Evolutionary conservation across 129 eudicot genomes (phyloP).

Genomic region (Helichrysum umbraculigerum): DNA sequence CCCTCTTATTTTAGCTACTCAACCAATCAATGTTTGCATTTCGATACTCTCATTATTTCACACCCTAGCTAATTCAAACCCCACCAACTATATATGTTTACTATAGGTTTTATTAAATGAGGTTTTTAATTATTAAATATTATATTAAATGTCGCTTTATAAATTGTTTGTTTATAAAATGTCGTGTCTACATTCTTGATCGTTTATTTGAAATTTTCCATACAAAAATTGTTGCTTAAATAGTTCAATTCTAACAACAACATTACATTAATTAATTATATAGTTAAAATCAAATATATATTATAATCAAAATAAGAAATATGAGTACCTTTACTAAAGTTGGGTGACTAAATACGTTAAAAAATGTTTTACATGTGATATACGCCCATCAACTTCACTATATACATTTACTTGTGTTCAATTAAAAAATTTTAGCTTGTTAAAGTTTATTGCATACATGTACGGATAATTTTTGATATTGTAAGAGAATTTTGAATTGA

Average conservation of each 20-base stretch:
- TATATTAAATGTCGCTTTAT: too few relatives aligned
- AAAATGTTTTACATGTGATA: neutral
- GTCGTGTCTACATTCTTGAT: too few relatives aligned
- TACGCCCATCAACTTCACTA: neutral
- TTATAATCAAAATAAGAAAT: too few relatives aligned
- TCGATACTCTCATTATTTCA: constrained; percentile 19
- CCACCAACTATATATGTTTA: constrained; percentile 18
- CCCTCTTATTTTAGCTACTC: constrained; percentile 14
- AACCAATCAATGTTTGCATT: constrained; percentile 10
- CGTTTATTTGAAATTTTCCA: too few relatives aligned
- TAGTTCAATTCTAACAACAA: constrained; percentile 1
- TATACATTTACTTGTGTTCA: neutral
- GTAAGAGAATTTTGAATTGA: too few relatives aligned
- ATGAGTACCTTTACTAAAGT: neutral
- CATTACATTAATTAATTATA: neutral
- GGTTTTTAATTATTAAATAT: neutral
- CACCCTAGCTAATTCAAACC: constrained; percentile 8
- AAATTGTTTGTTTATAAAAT: too few relatives aligned
- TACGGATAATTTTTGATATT: too few relatives aligned
- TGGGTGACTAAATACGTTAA: neutral
- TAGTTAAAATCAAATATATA: neutral
- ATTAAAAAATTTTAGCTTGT: neutral
- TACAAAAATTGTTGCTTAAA: too few relatives aligned
- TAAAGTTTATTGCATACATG: too few relatives aligned
- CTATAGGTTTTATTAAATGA: constrained; percentile 13